Evolutionary conservation across 345 rosid species (phyloP), one percentile per base, ranked within the genome.

Genomic region (Kandelia obovata): DNA sequence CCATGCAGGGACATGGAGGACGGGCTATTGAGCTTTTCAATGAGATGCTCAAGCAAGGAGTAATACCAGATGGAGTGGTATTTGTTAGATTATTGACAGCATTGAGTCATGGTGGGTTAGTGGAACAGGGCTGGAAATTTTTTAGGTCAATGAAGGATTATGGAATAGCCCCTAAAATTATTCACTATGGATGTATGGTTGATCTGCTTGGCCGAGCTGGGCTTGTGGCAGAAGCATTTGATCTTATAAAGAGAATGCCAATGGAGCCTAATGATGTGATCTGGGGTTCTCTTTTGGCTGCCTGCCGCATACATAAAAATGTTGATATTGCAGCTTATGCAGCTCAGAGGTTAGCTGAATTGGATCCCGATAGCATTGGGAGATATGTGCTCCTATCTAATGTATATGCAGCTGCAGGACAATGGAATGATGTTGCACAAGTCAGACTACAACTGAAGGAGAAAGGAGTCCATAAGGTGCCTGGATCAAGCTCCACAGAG

Each of bases 101-200:
- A 64, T 80, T 87, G 21, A 86, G 89, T 74, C 94, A 83, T 71
- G 74, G 87, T 32, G 86, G 89, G 21, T 75, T 86, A 69, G 91
- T 85, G 76, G 71, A 78, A 53, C 79, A 88, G 56, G 94, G 91
- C 65, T 77, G 81, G 49, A 71, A 78, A 46, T 31, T 86, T 61
- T 89, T 89, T 79, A 62, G 73, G 57, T 80, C 87, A 55, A 89
- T 89, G 94, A 69, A 81, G 63, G 88, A 79, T 69, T 72, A 82
- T 28, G 81, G 82, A 43, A 69, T 88, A 72, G 65, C 66, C 27
- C 87, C 89, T 8, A 62, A 79, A 68, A 77, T 76, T 58, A 85
- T 88, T 37, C 94, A 88, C 60, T 88, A 85, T 55, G 94, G 94
- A 34, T 88, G 91, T 70, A 82, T 88, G 89, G 88, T 85, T 75